Evolutionary conservation across 2,329 filamentous ascomycete species (phyloP), one percentile per base, ranked within the genome.

Genomic region (Aureobasidium pullulans): DNA sequence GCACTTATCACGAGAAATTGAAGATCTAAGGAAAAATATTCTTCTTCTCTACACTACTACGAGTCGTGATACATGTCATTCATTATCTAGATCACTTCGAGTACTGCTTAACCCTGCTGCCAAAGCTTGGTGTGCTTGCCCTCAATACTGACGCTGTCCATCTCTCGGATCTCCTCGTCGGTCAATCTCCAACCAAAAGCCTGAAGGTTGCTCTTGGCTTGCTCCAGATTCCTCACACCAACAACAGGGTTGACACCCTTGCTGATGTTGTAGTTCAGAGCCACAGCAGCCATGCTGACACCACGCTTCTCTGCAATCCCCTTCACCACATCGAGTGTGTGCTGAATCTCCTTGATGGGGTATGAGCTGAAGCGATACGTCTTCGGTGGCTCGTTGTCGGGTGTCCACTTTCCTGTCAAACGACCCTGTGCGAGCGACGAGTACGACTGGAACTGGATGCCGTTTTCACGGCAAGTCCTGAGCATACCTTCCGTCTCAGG

Each of bases 171-270:
- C 67, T 79, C 75, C 23, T 75, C 71, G 42, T 70, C 67, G 1
- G 67, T 73, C 65, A 78, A 60, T 53, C 71, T 65, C 75, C 76
- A 78, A 1, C 74, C 75, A 13, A 75, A 64, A 48, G 70, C 72
- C 64, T 70, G 66, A 61, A 71, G 72, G 57, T 75, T 70, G 57
- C 75, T 68, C 58, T 72, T 65, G 6, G 72, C 74, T 67, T 78
- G 75, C n/a, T 71, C 69, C 15, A 68, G 63, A 46, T 73, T 75
- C 46, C 75, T 70, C 4, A 76, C 67, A 0, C 75, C 76, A 5
- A 75, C 73, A 2, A 77, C 62, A 0, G 76, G 76, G 6, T 76
- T 66, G 7, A 73, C 72, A 0, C 76, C 76, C 65, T 78, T 79
- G 50, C 71, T 72, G 32, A 78, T 70, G 9, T 72, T 72, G 63